Evolutionary conservation across 257 asterid genomes (phyloP).

Genomic region (Primulina eburnea): DNA sequence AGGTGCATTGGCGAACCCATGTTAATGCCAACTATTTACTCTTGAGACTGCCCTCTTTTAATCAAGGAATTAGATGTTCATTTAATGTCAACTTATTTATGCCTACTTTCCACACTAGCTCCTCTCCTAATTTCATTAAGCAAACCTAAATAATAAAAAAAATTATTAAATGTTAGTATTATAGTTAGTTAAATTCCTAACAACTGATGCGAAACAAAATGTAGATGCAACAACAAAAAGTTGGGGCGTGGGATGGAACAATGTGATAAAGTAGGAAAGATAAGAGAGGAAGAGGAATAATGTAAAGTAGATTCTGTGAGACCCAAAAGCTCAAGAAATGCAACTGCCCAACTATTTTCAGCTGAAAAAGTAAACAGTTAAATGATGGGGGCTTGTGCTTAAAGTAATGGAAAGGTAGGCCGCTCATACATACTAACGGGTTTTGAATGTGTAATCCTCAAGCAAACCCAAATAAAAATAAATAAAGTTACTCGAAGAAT

Average conservation of each 20-base stretch:
- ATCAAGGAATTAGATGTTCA: background rate
- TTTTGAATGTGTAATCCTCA: slow-evolving; percentile 14
- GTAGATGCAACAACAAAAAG: background rate
- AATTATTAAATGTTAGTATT: too few species aligned
- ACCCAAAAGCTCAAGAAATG: slow-evolving; percentile 17
- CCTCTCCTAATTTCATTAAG: too few species aligned
- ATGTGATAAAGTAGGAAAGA: background rate
- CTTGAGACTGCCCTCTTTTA: background rate
- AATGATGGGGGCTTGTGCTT: slow-evolving; percentile 35
- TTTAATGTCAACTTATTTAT: background rate
- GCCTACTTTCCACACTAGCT: too few species aligned
- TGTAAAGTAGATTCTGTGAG: slow-evolving; percentile 13
- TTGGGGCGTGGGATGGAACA: background rate
- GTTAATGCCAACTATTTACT: background rate
- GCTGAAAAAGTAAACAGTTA: slow-evolving; percentile 24
- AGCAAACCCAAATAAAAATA: background rate
- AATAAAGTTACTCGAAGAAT: too few species aligned
- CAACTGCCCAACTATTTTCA: slow-evolving; percentile 27
- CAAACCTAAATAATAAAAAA: too few species aligned
- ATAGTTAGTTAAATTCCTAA: too few species aligned
- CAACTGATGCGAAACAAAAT: too few species aligned
- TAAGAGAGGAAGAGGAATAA: background rate
- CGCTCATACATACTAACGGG: slow-evolving; percentile 26
- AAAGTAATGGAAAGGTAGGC: slow-evolving; percentile 36
- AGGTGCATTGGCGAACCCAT: background rate